Evolutionary conservation across 257 asterid genomes (phyloP).

Genomic region (Leptodermis oblonga): DNA sequence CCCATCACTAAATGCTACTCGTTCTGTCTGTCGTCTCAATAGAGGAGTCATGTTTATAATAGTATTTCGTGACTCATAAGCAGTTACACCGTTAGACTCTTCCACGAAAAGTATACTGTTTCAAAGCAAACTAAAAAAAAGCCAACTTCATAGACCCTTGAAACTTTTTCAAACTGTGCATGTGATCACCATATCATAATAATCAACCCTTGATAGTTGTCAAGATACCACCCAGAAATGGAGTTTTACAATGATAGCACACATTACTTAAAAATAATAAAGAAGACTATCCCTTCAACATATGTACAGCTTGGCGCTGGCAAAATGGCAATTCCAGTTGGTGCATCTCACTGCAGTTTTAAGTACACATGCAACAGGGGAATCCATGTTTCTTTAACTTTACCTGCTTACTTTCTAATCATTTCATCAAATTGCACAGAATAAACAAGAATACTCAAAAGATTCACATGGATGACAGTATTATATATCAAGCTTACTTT

Average conservation of each 20-base stretch:
- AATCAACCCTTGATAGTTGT: neutral
- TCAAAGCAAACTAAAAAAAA: no score
- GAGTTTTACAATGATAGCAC: no score
- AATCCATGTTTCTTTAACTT: neutral
- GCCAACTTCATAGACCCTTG: neutral
- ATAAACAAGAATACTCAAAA: neutral
- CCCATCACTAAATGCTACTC: neutral
- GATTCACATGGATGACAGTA: constrained; percentile 12
- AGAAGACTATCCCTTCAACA: neutral
- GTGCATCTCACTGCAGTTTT: neutral
- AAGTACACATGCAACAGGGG: constrained; percentile 4
- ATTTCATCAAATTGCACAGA: neutral
- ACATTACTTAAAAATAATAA: neutral
- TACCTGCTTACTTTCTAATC: neutral
- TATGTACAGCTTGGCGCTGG: constrained; percentile 1
- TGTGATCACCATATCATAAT: neutral
- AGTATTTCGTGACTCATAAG: no score
- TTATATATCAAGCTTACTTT: neutral
- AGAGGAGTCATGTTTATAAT: no score
- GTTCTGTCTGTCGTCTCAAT: no score
- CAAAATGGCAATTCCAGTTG: constrained; percentile 2
- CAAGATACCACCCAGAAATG: neutral
- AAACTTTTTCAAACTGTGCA: neutral
- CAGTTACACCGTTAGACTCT: no score
- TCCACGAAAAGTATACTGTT: no score